A percentile compares a stretch with the other conserved stretches of the same genome.
phyloP scores from a whole-genome alignment of 176 grass and related monocot species.

The maize (Zea mays) region DNA sequence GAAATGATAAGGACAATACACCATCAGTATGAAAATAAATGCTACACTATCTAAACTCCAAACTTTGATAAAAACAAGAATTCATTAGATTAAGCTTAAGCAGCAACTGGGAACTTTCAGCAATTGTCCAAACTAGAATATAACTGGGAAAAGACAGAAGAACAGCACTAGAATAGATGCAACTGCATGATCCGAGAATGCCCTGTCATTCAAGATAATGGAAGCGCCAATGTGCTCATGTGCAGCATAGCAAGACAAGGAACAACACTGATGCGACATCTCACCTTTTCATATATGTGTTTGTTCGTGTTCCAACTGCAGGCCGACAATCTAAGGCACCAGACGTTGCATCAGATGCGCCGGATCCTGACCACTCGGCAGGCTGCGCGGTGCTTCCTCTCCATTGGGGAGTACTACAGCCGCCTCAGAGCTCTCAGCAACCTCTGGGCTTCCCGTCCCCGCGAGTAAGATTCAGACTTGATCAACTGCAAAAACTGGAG shows the following conservation, averaged over 20 bases:
- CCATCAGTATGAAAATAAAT: slow-evolving; percentile 16
- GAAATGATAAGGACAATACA: slow-evolving; percentile 8
- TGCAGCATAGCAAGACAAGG: slow-evolving; percentile 30
- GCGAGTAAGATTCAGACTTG: slow-evolving; percentile 61
- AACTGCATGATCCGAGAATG: slow-evolving; percentile 31
- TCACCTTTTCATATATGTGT: slow-evolving; percentile 16
- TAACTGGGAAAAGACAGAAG: slow-evolving; percentile 31
- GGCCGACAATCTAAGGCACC: slow-evolving; percentile 93
- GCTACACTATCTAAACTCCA: slow-evolving; percentile 8
- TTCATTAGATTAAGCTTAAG: slow-evolving; percentile 33
- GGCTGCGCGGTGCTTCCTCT: slow-evolving; percentile 72
- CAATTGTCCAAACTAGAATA: slow-evolving; percentile 23
- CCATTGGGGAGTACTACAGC: slow-evolving; percentile 87
- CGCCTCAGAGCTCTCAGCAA: slow-evolving; percentile 89
- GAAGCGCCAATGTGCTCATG: neutral
- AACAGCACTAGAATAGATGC: slow-evolving; percentile 37
- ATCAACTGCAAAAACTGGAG: slow-evolving; percentile 2
- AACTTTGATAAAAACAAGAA: slow-evolving; percentile 19
- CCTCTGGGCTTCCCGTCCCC: slow-evolving; percentile 81
- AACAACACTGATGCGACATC: slow-evolving; percentile 33
- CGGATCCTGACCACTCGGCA: slow-evolving; percentile 67
- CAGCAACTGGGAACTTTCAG: slow-evolving; percentile 8
- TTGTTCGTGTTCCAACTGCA: slow-evolving; percentile 32
- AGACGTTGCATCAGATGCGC: slow-evolving; percentile 80
- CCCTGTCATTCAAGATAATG: slow-evolving; percentile 35